Base-by-base conservation (phyloP, 208 protist species). In the Paratrypanosoma confusum region DNA sequence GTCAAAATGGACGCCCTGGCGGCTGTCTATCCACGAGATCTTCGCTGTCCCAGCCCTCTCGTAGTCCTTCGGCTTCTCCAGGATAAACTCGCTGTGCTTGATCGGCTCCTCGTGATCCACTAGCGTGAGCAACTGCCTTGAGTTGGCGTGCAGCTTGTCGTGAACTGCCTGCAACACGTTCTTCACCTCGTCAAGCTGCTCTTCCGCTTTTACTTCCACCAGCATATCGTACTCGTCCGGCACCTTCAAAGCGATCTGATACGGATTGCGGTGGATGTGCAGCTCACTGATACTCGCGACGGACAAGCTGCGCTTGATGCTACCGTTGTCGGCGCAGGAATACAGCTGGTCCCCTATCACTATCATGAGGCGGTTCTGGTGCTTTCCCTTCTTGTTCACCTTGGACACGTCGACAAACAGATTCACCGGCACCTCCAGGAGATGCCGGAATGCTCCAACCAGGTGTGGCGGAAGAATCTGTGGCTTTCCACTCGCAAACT, bases 221-320 rank as follows among this genome's bases (percentile, higher is more conserved):
- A 56, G 18, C 50, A 56, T 45, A 35, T 56, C 50, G 24, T 56
- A 56, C 24, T 44, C 50, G 11, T 23, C 23, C 4, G 50, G 50
- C 32, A 56, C 41, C 25, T 20, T 20, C 14, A 56, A 34, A n/a
- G 8, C 36, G 2, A 56, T 13, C 16, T 46, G 50, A n/a, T n/a
- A n/a, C 29, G 50, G 50, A 22, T 34, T 41, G 27, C 2, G 20
- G 31, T 41, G 48, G 2, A 31, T 16, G 39, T 46, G 50, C 22
- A 47, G 33, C 20, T 36, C 28, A 14, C 29, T 35, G 5, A 56
- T 31, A 14, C 5, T 39, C 4, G 24, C 5, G 13, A 21, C 18
- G 24, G 26, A 31, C 38, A 56, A 29, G 20, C 50, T 48, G 29
- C 50, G 50, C 39, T 56, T 29, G 16, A 56, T 56, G 7, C 5